Conservation (phyloP, 768 basidiomycete genomes). For the Amanita pseudoporphyria region DNA sequence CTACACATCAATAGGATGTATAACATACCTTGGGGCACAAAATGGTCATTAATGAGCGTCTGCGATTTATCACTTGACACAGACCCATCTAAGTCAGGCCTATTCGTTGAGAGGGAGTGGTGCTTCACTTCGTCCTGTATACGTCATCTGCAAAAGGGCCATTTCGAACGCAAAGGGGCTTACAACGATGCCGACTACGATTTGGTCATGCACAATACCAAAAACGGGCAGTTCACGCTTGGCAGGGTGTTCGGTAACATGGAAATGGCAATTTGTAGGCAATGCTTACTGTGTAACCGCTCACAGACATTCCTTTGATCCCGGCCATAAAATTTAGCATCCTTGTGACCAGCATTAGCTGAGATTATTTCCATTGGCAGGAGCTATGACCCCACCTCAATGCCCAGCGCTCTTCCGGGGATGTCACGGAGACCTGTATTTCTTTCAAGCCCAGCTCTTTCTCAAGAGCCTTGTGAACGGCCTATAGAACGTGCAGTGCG, state of each 20-base stretch:
- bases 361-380: not conserved
- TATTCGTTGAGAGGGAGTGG: slow-evolving; percentile 11
- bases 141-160: not conserved
- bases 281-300: slow-evolving; percentile 40
- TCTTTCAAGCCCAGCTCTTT: slow-evolving; percentile 55
- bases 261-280: not conserved
- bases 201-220: slow-evolving; percentile 53
- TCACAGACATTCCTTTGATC: slow-evolving; percentile 38
- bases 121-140: slow-evolving; percentile 39
- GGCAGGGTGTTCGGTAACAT: not conserved
- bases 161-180: slow-evolving; percentile 10
- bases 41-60: not conserved
- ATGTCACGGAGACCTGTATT: slow-evolving; percentile 37
- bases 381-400: slow-evolving; percentile 39
- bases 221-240: slow-evolving; percentile 85
- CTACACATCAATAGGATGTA: not conserved
- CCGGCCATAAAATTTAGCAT: slow-evolving; percentile 65
- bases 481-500: slow-evolving; percentile 24
- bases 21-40: not conserved
- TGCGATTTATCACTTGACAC: not conserved
- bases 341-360: slow-evolving; percentile 24
- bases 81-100: not conserved
- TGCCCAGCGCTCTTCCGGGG: slow-evolving; percentile 71
- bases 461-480: slow-evolving; percentile 72
- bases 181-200: slow-evolving; percentile 73